phyloP scores from a whole-genome alignment of 2,329 filamentous ascomycete species.

The Orbilia blumenaviensis region DNA sequence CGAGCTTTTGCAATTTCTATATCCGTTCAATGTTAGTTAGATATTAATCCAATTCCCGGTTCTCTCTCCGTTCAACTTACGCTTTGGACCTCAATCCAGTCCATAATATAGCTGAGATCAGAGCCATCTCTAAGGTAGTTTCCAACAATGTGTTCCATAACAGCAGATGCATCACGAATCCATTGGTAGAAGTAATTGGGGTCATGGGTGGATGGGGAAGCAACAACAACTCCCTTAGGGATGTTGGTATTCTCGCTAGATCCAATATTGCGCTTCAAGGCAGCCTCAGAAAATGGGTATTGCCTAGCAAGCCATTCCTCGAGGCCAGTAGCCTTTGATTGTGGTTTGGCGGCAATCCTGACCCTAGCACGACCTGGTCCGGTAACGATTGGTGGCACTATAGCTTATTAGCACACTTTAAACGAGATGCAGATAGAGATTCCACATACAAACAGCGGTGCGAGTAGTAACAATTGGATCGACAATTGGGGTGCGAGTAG shows the following conservation, averaged over 20 bases:
- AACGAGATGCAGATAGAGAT: too few relatives aligned
- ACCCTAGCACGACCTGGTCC: background rate
- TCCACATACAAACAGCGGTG: background rate
- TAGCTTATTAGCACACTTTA: background rate
- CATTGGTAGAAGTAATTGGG: slow-evolving; percentile 64
- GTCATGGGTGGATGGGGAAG: slow-evolving; percentile 61
- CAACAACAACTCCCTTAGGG: slow-evolving; percentile 61
- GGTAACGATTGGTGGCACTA: slow-evolving; percentile 5
- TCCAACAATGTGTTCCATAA: slow-evolving; percentile 62
- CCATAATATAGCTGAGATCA: slow-evolving; percentile 42
- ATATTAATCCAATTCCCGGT: too few relatives aligned
- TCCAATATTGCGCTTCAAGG: slow-evolving; percentile 50
- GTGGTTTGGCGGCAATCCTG: background rate
- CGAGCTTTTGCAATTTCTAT: slow-evolving; percentile 59
- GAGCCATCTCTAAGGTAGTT: slow-evolving; percentile 59
- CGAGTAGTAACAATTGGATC: background rate
- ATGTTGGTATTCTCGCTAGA: slow-evolving; percentile 29
- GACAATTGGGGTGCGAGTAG: background rate
- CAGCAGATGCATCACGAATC: slow-evolving; percentile 64
- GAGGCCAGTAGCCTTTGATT: background rate
- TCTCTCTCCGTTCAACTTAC: too few relatives aligned
- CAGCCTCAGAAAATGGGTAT: slow-evolving; percentile 32
- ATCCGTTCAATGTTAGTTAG: slow-evolving; percentile 45
- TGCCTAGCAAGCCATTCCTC: slow-evolving; percentile 29
- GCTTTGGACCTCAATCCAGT: slow-evolving; percentile 45